Evolutionary conservation across 257 asterid species (phyloP), one percentile per base, ranked within the genome.

Genomic region (Jacaranda copaia): DNA sequence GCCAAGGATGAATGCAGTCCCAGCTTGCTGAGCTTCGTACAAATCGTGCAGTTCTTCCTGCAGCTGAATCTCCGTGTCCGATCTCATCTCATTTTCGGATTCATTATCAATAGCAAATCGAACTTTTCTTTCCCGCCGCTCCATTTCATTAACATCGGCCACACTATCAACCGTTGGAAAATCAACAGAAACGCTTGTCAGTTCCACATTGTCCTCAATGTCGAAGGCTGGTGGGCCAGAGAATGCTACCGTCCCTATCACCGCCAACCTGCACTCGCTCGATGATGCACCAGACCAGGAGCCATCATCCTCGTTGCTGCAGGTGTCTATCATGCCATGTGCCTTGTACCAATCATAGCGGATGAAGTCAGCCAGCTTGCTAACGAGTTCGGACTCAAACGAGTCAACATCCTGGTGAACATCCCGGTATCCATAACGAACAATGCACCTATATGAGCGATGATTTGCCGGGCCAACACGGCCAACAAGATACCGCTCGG

Each of bases 331-430:
- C 35, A 84, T 19, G 40, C 88, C 89, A 11, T 80, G 87, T 0
- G 86, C 51, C 79, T 70, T 88, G 77, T 74, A 82, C 93, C 95
- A 89, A 55, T 94, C 99, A 35, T 86, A 92, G 14, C 89, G 87
- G 69, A 94, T 85, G 87, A 91, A 94, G 72, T 94, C 98, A 0
- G 86, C 89, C 55, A 94, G 89, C 79, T 81, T 80, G 5, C 69
- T 68, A 4, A 91, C 82, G 0, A 94, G 97, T 46, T 94, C 93
- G 0, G 95, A 65, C 59, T 94, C 99, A 43, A 92, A 94, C 15
- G 98, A 92, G 88, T 94, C 96, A 0, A 92, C 90, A 57, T 94
- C 99, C 71, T 90, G 99, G 85, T 94, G 98, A 40, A 92, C 98
- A 1, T 94, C 99, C 1, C 97, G 89, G 84, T 94, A 94, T 12